These are phyloP conservation scores for Trametes maxima DNA, from an alignment of 768 basidiomycete species.

Conservation along the genomic window DNA sequence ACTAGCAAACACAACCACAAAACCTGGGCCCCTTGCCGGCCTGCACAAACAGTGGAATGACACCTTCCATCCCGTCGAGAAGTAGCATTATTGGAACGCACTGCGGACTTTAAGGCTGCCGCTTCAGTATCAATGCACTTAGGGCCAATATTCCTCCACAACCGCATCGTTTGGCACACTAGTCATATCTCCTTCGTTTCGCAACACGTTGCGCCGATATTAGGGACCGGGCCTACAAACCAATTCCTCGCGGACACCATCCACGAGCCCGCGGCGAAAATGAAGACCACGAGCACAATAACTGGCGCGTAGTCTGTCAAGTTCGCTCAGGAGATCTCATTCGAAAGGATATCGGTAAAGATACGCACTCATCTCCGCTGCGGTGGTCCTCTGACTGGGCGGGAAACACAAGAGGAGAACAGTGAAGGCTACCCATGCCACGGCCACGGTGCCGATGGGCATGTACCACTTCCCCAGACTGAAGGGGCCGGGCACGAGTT, in stretches of 20 bases:
- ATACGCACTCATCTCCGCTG: conserved; percentile 57
- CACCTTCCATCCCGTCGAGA: no score
- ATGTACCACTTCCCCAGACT: conserved; percentile 60
- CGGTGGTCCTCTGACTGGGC: conserved; percentile 40
- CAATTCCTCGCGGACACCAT: conserved; percentile 64
- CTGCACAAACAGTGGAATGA: no score
- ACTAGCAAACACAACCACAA: no score
- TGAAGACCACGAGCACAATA: conserved; percentile 62
- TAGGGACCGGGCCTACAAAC: conserved; percentile 70
- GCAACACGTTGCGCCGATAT: conserved; percentile 20
- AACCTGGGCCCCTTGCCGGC: no score
- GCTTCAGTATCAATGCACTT: not conserved
- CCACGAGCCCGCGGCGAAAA: conserved; percentile 69
- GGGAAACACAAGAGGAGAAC: conserved; percentile 62
- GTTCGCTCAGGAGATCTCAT: not conserved
- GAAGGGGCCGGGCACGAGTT: conserved; percentile 61
- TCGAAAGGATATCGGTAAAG: not conserved
- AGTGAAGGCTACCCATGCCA: conserved; percentile 68
- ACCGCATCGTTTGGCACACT: not conserved
- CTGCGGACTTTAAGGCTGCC: not conserved
- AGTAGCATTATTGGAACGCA: no score
- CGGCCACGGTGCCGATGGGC: conserved; percentile 60
- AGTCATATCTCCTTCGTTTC: not conserved
- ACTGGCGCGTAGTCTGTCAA: conserved; percentile 65
- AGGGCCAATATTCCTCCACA: not conserved